Conservation (phyloP, 2,329 filamentous ascomycete species). For the Dryadomyces quercus-mongolicae region DNA sequence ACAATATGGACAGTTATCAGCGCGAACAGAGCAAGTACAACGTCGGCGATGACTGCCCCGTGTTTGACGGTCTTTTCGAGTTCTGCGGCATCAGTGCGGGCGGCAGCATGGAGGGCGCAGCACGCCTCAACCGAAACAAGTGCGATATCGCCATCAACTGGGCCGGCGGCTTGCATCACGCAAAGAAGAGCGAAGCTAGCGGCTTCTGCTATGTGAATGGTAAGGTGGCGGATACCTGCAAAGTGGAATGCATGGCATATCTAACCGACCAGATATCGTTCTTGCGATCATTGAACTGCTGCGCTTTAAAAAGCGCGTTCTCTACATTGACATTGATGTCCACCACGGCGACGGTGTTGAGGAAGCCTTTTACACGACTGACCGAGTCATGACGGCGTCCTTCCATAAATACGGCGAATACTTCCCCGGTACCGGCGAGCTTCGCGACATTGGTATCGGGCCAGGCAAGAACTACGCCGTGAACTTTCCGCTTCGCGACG, state of each 20-base stretch:
- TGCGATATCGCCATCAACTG: slow-evolving; percentile 97
- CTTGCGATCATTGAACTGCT: slow-evolving; percentile 88
- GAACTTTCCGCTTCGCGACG: slow-evolving; percentile 85
- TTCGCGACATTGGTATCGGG: slow-evolving; percentile 77
- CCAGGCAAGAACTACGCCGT: slow-evolving; percentile 80
- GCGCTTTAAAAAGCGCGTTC: slow-evolving; percentile 81
- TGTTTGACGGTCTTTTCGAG: slow-evolving; percentile 95
- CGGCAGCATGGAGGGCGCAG: slow-evolving; percentile 85
- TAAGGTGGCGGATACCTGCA: slow-evolving; percentile 13
- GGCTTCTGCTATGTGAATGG: slow-evolving; percentile 99
- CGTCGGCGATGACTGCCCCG: slow-evolving; percentile 90
- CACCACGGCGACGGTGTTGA: slow-evolving; percentile 81
- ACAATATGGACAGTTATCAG: slow-evolving; percentile 92
- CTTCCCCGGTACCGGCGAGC: slow-evolving; percentile 83
- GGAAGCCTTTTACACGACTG: slow-evolving; percentile 73
- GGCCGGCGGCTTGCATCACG: slow-evolving; percentile 94
- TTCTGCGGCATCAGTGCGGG: slow-evolving; percentile 93
- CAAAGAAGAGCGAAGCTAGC: slow-evolving; percentile 90
- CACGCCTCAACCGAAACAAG: slow-evolving; percentile 78
- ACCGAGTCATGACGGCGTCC: slow-evolving; percentile 82
- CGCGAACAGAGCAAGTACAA: slow-evolving; percentile 92
- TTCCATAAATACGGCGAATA: slow-evolving; percentile 96
- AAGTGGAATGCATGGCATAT: too few species aligned
- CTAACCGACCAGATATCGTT: slow-evolving; percentile 55
- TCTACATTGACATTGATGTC: slow-evolving; percentile 90